These are phyloP conservation scores for Leccinellum rugosiceps DNA, from an alignment of 768 basidiomycete genomes.

Conservation along the genomic window DNA sequence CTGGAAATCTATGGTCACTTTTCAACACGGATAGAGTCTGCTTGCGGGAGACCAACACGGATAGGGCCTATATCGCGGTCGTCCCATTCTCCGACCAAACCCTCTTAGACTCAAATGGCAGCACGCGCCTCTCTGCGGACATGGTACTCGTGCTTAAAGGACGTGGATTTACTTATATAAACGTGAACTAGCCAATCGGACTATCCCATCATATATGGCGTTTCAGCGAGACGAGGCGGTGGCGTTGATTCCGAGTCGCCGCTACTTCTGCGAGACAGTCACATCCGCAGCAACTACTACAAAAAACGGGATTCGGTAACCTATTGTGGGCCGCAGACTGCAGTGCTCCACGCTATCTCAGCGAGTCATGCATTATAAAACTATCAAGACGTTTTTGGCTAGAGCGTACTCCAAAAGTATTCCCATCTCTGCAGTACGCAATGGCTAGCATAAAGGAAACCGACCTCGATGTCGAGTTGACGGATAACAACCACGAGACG, in stretches of 20 bases:
- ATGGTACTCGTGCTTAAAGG: too few relatives aligned
- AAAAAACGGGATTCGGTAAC: neutral
- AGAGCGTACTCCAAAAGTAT: neutral
- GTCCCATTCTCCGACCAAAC: too few relatives aligned
- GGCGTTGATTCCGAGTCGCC: too few relatives aligned
- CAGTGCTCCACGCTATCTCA: neutral
- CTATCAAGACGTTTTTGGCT: neutral
- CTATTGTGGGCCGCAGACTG: neutral
- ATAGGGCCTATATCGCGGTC: too few relatives aligned
- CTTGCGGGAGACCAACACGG: too few relatives aligned
- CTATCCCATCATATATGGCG: too few relatives aligned
- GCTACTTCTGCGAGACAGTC: neutral
- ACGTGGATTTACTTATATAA: too few relatives aligned
- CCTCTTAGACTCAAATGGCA: too few relatives aligned
- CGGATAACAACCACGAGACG: conserved; percentile 1
- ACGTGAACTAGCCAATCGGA: too few relatives aligned
- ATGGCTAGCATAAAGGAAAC: conserved; percentile 6
- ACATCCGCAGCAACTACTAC: neutral
- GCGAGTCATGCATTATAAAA: neutral
- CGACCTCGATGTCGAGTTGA: neutral
- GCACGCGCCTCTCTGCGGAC: too few relatives aligned
- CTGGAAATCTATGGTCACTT: too few relatives aligned
- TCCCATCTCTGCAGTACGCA: neutral
- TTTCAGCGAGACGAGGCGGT: neutral
- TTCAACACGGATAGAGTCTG: too few relatives aligned